Conservation (phyloP, 495 filamentous ascomycete genomes). For the Aspergillus saccharolyticus region DNA sequence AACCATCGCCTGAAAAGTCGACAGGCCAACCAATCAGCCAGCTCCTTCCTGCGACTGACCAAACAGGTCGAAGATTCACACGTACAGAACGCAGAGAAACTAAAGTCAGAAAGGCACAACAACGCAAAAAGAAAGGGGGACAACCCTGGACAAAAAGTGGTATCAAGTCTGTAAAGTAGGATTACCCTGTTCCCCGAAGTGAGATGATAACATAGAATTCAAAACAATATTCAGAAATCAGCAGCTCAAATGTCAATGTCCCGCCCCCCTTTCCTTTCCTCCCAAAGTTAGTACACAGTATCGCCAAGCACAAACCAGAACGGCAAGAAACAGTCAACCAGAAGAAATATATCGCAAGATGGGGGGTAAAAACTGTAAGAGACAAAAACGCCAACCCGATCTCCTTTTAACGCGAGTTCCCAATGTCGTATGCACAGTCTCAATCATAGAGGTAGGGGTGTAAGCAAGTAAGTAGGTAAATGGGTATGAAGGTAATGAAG, state of each 20-base stretch:
- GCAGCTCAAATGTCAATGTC: not conserved
- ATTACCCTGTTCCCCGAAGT: conserved; percentile 7
- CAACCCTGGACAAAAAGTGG: conserved; percentile 41
- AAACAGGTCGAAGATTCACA: not conserved
- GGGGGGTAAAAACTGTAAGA: not conserved
- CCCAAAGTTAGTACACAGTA: conserved; percentile 10
- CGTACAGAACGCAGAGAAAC: not conserved
- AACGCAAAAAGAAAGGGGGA: conserved; percentile 15
- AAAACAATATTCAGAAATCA: not conserved
- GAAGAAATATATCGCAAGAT: not conserved
- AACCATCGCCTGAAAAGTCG: too few relatives aligned
- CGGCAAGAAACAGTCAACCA: conserved; percentile 10
- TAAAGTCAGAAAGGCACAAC: conserved; percentile 1
- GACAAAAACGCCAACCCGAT: conserved; percentile 20
- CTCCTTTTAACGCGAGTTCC: conserved; percentile 18
- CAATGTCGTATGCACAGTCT: conserved; percentile 20
- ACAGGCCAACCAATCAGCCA: too few relatives aligned
- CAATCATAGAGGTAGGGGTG: conserved; percentile 12
- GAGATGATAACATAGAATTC: not conserved
- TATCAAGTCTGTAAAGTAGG: conserved; percentile 23
- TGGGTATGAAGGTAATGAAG: not conserved
- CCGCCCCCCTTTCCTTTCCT: not conserved
- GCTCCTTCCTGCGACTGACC: too few relatives aligned
- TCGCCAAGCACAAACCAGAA: conserved; percentile 11
- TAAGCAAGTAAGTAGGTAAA: not conserved